These are phyloP conservation scores for Zygotorulaspora sp. DNA, from an alignment of 805 yeast species.

Conservation along the genomic window DNA sequence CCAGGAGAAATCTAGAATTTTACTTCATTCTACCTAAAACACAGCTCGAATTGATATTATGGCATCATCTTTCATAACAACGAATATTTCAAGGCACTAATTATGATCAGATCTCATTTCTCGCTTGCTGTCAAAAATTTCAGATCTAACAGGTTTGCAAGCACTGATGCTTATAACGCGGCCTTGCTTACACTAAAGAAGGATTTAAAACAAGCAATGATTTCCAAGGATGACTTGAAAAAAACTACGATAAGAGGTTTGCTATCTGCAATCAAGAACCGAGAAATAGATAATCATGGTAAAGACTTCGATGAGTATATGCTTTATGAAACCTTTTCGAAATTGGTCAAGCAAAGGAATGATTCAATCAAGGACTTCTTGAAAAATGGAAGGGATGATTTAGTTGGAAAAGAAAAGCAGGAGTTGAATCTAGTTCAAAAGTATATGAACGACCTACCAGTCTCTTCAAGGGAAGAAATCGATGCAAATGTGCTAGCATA, in stretches of 20 bases:
- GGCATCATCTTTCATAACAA: too few relatives aligned
- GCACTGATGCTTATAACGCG: slow-evolving; percentile 36
- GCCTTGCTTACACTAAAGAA: slow-evolving; percentile 37
- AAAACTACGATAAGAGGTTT: slow-evolving; percentile 45
- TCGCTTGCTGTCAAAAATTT: too few relatives aligned
- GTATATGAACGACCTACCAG: slow-evolving; percentile 42
- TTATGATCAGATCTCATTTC: too few relatives aligned
- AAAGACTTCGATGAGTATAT: slow-evolving; percentile 36
- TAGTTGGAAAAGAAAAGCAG: slow-evolving; percentile 48
- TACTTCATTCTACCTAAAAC: too few relatives aligned
- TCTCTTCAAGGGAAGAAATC: slow-evolving; percentile 45
- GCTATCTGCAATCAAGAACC: slow-evolving; percentile 42
- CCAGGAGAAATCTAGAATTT: too few relatives aligned
- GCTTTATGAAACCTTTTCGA: slow-evolving; percentile 38
- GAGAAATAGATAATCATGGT: slow-evolving; percentile 38
- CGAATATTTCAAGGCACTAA: too few relatives aligned
- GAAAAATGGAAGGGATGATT: slow-evolving; percentile 45
- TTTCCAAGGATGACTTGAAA: slow-evolving; percentile 39
- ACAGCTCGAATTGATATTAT: too few relatives aligned
- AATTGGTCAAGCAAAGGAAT: slow-evolving; percentile 45
- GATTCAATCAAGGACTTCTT: slow-evolving; percentile 48
- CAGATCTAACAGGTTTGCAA: slow-evolving; percentile 29
- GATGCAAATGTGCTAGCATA: slow-evolving; percentile 33
- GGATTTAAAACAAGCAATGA: slow-evolving; percentile 46
- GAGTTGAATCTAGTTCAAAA: slow-evolving; percentile 43